These are phyloP conservation scores for Mycena chlorophos DNA, from an alignment of 768 basidiomycete species.

Conservation along the genomic window DNA sequence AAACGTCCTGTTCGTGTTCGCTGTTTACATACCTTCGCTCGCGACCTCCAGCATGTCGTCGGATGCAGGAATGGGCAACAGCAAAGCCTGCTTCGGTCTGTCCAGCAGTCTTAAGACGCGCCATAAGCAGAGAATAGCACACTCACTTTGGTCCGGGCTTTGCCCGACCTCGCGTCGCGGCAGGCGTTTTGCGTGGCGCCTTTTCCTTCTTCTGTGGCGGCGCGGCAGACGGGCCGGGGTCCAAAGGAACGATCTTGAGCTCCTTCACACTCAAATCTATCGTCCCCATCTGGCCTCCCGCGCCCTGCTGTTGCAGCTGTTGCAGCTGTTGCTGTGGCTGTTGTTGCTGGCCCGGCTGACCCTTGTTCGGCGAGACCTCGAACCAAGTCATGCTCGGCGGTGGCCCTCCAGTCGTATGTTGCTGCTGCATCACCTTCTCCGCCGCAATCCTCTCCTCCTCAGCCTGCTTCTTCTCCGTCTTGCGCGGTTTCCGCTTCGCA, in stretches of 20 bases:
- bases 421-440: constrained; percentile 29
- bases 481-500: constrained; percentile 53
- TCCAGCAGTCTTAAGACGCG: constrained; percentile 29
- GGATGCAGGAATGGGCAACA: constrained; percentile 38
- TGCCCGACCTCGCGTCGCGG: constrained; percentile 37
- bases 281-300: constrained; percentile 30
- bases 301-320: no score
- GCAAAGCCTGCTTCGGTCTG: constrained; percentile 29
- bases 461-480: constrained; percentile 46
- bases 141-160: constrained; percentile 28
- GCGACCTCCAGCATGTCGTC: constrained; percentile 52
- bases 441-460: constrained; percentile 51
- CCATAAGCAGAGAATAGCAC: not conserved
- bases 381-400: constrained; percentile 44
- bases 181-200: constrained; percentile 44
- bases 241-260: constrained; percentile 15
- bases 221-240: constrained; percentile 34
- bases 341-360: constrained; percentile 38
- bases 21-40: constrained; percentile 56
- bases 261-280: constrained; percentile 12
- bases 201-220: constrained; percentile 56
- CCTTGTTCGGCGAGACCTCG: constrained; percentile 41
- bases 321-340: no score
- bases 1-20: not conserved
- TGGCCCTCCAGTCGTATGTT: constrained; percentile 31